Base-by-base conservation (phyloP, 208 protist genomes). In the Trypanosoma avium region DNA sequence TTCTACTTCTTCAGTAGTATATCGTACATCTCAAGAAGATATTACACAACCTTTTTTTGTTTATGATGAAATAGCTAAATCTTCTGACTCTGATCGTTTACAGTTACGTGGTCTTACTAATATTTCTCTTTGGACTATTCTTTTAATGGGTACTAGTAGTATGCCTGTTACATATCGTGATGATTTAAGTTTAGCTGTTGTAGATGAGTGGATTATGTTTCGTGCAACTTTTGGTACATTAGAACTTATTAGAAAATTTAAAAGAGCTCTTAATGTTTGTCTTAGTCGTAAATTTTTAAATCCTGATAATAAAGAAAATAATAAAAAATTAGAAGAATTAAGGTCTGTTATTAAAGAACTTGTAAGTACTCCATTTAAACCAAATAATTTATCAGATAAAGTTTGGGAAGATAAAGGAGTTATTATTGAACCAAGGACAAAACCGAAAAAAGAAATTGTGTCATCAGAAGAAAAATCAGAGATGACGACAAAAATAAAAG, bases 201-300 rank as follows among this genome's bases (percentile, higher is more conserved):
- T 94, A 17, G 79, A 92, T 52, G 73, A 74, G 13, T 96, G 90
- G 86, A 75, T 96, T n/a, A 71, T 80, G 43, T 87, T 93, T 33
- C 90, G 82, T 49, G 59, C 70, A 4, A 72, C 70, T 1, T 77
- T 70, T 58, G 60, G 54, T 13, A 86, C 75, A 10, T 27, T 96
- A 21, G 75, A 88, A 43, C 63, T 72, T n/a, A 58, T 94, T 22
- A 55, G 78, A n/a, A 80, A 75, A 32, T 81, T 96, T 46, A 82
- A 81, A 58, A 42, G 45, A 38, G 67, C 81, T 7, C 32, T 96
- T 19, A 67, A 82, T 42, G 46, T 57, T 40, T 80, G 75, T 9
- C 67, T 96, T n/a, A 58, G 45, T 22, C 75, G 77, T 17, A 89
- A 90, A 52, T 92, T 86, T 50, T 36, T 50, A 8, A 59, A 76